Evolutionary conservation across 768 basidiomycete genomes (phyloP).

Genomic region (Crepidotus variabilis): DNA sequence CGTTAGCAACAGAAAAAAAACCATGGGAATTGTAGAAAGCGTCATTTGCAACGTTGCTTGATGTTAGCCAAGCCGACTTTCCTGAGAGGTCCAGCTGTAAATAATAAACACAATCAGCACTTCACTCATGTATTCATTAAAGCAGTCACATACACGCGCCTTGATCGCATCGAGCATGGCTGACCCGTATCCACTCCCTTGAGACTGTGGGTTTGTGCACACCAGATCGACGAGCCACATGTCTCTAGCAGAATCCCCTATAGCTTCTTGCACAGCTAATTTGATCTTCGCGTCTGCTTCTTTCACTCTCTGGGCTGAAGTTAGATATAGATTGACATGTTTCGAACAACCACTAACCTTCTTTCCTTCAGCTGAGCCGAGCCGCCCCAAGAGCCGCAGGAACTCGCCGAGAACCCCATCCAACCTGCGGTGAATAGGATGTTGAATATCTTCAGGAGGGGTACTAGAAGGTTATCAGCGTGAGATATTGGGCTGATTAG

Average conservation of each 20-base stretch:
- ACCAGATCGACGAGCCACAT: conserved; percentile 1
- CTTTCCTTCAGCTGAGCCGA: neutral
- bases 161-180: conserved; percentile 1
- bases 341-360: neutral
- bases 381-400: too few relatives aligned
- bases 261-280: neutral
- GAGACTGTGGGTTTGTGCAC: conserved; percentile 1
- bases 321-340: neutral
- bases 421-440: too few relatives aligned
- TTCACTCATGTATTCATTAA: too few relatives aligned
- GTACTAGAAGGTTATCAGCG: too few relatives aligned
- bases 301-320: neutral
- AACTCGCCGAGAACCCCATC: too few relatives aligned
- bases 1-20: neutral
- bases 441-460: too few relatives aligned
- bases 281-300: neutral
- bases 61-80: conserved; percentile 5
- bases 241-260: neutral
- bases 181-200: conserved; percentile 2
- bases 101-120: neutral
- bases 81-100: neutral
- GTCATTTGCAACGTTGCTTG: conserved; percentile 5
- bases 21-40: conserved; percentile 8
- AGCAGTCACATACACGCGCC: neutral
- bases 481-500: too few relatives aligned